These are phyloP conservation scores for Podaxis sp. DNA, from an alignment of 768 basidiomycete genomes.

Conservation along the genomic window DNA sequence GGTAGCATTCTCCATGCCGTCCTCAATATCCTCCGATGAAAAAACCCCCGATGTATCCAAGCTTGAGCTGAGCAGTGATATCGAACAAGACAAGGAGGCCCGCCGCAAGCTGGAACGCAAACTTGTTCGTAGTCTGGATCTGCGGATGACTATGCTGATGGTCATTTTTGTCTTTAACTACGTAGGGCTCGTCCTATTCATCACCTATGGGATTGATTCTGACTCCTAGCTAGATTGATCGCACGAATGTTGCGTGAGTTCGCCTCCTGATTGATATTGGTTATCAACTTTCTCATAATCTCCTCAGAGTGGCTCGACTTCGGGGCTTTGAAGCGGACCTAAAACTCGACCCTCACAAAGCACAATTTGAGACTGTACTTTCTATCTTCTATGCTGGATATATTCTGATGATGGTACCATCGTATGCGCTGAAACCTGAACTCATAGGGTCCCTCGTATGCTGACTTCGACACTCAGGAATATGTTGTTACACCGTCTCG, in stretches of 20 bases:
- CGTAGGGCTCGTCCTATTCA: slow-evolving; percentile 16
- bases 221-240: slow-evolving; percentile 43
- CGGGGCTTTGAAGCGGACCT: slow-evolving; percentile 54
- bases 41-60: neutral
- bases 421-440: slow-evolving; percentile 12
- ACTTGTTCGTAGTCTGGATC: slow-evolving; percentile 37
- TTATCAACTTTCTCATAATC: neutral
- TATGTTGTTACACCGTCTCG: slow-evolving; percentile 57
- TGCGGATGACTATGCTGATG: slow-evolving; percentile 33
- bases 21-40: slow-evolving; percentile 10
- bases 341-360: slow-evolving; percentile 36
- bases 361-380: slow-evolving; percentile 48
- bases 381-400: slow-evolving; percentile 48
- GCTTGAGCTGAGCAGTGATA: neutral
- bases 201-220: neutral
- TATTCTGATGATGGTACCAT: slow-evolving; percentile 33
- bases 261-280: neutral
- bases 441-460: slow-evolving; percentile 23
- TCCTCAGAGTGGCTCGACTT: slow-evolving; percentile 49
- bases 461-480: slow-evolving; percentile 36
- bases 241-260: slow-evolving; percentile 54
- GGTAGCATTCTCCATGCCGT: neutral
- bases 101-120: slow-evolving; percentile 20
- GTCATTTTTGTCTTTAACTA: slow-evolving; percentile 26
- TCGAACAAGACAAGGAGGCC: slow-evolving; percentile 1